Evolutionary conservation across 148 eudicot genomes (phyloP).

Genomic region (Beta vulgaris): DNA sequence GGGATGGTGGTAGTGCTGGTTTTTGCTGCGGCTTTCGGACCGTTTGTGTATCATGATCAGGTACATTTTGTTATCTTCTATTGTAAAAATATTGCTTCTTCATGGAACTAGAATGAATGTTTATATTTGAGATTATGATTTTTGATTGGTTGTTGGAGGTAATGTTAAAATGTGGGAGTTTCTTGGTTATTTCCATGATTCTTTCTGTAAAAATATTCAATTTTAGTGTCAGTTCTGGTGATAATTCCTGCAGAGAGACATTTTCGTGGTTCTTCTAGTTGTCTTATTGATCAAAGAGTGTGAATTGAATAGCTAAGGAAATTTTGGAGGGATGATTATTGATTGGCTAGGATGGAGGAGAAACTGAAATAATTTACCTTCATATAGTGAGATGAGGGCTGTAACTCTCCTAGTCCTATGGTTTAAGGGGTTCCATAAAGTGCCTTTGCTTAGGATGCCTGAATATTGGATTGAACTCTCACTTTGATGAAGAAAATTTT

Average conservation of each 20-base stretch:
- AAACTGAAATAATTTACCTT: background rate
- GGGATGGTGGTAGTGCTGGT: conserved; percentile 59
- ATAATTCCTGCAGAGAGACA: background rate
- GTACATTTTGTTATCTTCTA: conserved; percentile 31
- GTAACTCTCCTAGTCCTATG: background rate
- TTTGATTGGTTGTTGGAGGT: conserved; percentile 13
- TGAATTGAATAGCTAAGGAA: background rate
- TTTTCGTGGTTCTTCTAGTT: background rate
- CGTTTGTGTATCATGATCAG: conserved; percentile 79
- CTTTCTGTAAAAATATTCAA: background rate
- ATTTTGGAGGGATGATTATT: background rate
- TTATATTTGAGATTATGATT: background rate
- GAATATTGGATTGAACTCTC: too few relatives aligned
- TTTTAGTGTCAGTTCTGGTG: background rate
- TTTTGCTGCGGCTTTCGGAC: conserved; percentile 83
- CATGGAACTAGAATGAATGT: background rate
- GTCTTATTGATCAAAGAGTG: background rate
- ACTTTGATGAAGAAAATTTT: too few relatives aligned
- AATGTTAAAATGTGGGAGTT: conserved; percentile 12
- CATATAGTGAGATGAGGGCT: background rate
- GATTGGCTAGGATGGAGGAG: background rate
- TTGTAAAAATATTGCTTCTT: conserved; percentile 2
- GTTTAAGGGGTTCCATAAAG: too few relatives aligned
- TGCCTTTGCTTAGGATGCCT: too few relatives aligned
- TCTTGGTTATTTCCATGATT: background rate